phyloP scores from a whole-genome alignment of 1,284 basidiomycete genomes.

The Ceratobasidium sp. region DNA sequence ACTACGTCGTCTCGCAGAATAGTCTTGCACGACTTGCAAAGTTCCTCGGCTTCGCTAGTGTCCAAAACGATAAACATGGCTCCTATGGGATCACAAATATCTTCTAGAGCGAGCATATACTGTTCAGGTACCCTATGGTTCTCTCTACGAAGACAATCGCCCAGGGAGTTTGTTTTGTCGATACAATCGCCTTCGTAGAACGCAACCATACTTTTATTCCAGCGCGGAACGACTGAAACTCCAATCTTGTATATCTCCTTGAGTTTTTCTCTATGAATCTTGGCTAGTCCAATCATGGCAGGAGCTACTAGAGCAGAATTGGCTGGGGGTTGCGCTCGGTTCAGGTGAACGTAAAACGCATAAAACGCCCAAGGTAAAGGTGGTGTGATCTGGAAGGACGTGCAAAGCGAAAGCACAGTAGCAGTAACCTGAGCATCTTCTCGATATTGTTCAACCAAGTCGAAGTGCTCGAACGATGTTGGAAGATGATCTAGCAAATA shows the following conservation, averaged over 20 bases:
- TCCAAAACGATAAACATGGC: background rate
- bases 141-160: background rate
- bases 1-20: background rate
- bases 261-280: background rate
- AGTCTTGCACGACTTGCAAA: background rate
- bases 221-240: background rate
- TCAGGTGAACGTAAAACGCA: background rate
- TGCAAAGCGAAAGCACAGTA: background rate
- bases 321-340: background rate
- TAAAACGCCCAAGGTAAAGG: background rate
- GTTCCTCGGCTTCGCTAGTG: background rate
- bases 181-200: background rate
- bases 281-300: background rate
- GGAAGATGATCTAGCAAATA: background rate
- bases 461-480: background rate
- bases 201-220: background rate
- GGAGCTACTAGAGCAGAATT: background rate
- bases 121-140: background rate
- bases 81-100: background rate
- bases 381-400: background rate
- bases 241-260: background rate
- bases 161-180: background rate
- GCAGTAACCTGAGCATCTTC: background rate
- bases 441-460: background rate
- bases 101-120: background rate